These are phyloP conservation scores for Pyrenophora teres DNA, from an alignment of 2,329 filamentous ascomycete species.

Conservation along the genomic window DNA sequence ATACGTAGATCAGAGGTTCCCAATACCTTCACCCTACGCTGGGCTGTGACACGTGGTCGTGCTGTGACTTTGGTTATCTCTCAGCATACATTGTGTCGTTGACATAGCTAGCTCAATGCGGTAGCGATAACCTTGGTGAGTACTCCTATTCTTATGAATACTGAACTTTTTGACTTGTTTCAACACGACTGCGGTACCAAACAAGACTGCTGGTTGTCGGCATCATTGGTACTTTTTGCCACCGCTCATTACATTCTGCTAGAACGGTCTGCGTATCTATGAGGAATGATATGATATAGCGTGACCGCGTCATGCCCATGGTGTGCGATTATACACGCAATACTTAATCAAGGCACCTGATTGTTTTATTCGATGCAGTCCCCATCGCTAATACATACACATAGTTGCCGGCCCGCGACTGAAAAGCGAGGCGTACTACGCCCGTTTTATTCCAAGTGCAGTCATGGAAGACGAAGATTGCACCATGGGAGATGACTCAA, in stretches of 20 bases:
- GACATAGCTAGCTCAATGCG: constrained; percentile 16
- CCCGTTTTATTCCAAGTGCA: constrained; percentile 15
- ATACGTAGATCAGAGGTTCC: neutral
- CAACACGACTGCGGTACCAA: neutral
- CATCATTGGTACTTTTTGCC: too few species aligned
- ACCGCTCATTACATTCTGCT: too few species aligned
- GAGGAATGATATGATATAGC: too few species aligned
- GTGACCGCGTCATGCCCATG: too few species aligned
- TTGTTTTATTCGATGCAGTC: neutral
- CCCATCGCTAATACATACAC: constrained; percentile 1
- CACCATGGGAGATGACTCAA: constrained; percentile 38
- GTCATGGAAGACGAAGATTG: constrained; percentile 38
- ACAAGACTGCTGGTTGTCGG: neutral
- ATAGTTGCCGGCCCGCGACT: constrained; percentile 18
- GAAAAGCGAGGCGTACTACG: constrained; percentile 24
- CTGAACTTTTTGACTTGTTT: neutral
- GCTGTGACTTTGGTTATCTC: neutral
- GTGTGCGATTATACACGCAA: neutral
- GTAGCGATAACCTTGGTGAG: constrained; percentile 18
- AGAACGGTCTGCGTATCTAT: too few species aligned
- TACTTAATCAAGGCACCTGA: neutral
- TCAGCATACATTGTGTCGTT: neutral
- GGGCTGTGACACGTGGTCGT: neutral
- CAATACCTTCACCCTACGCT: neutral
- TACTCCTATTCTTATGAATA: neutral